Conservation (phyloP, 2,329 filamentous ascomycete species). For the Alternaria sp. region DNA sequence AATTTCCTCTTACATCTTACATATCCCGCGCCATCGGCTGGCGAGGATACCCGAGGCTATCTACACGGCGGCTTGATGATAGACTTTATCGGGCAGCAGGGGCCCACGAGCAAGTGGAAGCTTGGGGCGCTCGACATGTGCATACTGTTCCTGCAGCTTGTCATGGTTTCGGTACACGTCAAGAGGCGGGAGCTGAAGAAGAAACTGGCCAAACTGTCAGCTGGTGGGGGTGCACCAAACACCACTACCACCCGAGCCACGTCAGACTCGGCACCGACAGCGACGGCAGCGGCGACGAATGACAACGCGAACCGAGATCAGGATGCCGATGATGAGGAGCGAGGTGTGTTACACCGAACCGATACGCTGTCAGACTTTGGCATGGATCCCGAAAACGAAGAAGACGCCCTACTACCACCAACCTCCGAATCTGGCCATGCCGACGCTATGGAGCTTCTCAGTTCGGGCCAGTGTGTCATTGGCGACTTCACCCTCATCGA, state of each 20-base stretch:
- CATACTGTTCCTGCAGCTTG: constrained; percentile 61
- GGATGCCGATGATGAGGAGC: constrained; percentile 66
- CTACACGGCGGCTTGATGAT: constrained; percentile 68
- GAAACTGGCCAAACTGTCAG: constrained; percentile 36
- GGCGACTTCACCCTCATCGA: constrained; percentile 52
- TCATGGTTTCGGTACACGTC: constrained; percentile 62
- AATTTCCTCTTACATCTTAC: constrained; percentile 62
- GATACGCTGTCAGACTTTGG: constrained; percentile 47
- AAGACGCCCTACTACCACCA: constrained; percentile 37
- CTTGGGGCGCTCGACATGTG: constrained; percentile 61
- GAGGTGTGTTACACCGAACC: constrained; percentile 56
- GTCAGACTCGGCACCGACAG: constrained; percentile 12
- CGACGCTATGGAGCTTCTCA: constrained; percentile 52
- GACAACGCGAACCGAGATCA: constrained; percentile 48
- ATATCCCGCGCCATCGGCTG: constrained; percentile 50
- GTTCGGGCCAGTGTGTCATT: constrained; percentile 55
- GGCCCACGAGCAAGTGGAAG: constrained; percentile 60
- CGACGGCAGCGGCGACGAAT: constrained; percentile 5
- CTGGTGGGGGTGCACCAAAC: constrained; percentile 19
- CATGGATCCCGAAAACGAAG: constrained; percentile 50
- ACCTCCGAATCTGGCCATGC: constrained; percentile 29
- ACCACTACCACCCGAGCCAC: constrained; percentile 9
- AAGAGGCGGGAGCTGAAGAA: constrained; percentile 59
- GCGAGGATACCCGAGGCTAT: constrained; percentile 59
- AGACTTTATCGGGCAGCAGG: constrained; percentile 68